Conservation (phyloP, 768 basidiomycete genomes). For the Psilocybe tampanensis region DNA sequence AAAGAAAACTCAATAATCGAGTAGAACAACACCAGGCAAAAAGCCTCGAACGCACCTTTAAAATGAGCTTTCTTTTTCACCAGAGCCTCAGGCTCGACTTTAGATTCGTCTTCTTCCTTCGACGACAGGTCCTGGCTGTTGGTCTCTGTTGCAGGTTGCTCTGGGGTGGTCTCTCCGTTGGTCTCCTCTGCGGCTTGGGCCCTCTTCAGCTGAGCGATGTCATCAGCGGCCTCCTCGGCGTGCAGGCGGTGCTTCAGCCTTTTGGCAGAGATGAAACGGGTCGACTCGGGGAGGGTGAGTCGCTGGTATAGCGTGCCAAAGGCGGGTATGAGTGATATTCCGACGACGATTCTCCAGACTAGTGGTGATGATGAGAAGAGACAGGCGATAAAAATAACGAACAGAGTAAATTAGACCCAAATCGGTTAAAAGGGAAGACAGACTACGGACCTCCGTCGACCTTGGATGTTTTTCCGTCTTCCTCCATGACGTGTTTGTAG, state of each 20-base stretch:
- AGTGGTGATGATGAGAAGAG: too few relatives aligned
- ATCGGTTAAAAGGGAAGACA: too few relatives aligned
- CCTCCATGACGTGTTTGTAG: constrained; percentile 68
- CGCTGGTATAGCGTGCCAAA: constrained; percentile 78
- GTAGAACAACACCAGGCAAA: not conserved
- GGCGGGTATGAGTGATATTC: constrained; percentile 75
- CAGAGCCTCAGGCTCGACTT: constrained; percentile 21
- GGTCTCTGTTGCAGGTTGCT: not conserved
- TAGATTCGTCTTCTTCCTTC: not conserved
- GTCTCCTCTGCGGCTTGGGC: constrained; percentile 10
- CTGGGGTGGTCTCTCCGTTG: not conserved
- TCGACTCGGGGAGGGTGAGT: constrained; percentile 71
- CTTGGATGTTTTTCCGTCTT: constrained; percentile 56
- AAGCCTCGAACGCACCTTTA: constrained; percentile 33
- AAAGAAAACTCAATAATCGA: not conserved
- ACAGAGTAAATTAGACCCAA: too few relatives aligned
- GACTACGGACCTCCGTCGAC: constrained; percentile 66
- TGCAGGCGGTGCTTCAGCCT: constrained; percentile 29
- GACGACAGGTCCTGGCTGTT: not conserved
- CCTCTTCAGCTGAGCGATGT: constrained; percentile 30
- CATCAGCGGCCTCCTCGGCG: constrained; percentile 20
- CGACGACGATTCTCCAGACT: constrained; percentile 77
- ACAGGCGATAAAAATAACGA: too few relatives aligned
- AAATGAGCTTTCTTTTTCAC: constrained; percentile 53
- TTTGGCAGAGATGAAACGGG: constrained; percentile 50